A percentile compares a stretch with the other conserved stretches of the same genome.
phyloP scores from a whole-genome alignment of 2,329 filamentous ascomycete genomes.

The Fusarium tjaetaba region DNA sequence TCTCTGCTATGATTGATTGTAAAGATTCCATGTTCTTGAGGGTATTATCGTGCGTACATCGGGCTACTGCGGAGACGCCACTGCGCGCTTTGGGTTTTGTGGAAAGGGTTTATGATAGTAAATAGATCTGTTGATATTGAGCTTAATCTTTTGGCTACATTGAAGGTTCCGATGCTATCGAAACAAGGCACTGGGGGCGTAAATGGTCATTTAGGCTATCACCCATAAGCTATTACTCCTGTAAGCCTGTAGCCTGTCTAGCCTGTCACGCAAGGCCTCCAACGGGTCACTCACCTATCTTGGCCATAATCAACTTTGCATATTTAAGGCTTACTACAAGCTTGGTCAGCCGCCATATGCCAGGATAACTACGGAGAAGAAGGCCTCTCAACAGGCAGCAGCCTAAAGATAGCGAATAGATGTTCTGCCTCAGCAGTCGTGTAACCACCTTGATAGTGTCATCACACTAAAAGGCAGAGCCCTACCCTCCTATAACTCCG shows the following conservation, averaged over 20 bases:
- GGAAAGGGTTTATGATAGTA: neutral
- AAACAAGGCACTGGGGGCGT: rapidly evolving
- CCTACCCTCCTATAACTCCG: neutral
- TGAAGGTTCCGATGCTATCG: neutral
- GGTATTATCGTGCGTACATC: rapidly evolving
- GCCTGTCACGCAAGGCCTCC: too few relatives aligned
- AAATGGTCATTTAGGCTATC: too few relatives aligned
- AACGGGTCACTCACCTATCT: rapidly evolving
- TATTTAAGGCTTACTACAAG: neutral
- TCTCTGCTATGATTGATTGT: rapidly evolving
- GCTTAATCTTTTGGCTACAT: neutral
- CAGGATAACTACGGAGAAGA: neutral
- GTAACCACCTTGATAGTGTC: neutral
- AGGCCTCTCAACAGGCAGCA: neutral
- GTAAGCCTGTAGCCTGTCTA: too few relatives aligned
- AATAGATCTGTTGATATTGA: neutral
- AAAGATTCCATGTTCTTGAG: neutral
- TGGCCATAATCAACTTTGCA: neutral
- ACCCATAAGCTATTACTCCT: neutral
- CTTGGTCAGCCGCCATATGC: neutral
- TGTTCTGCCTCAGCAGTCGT: rapidly evolving
- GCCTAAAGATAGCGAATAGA: neutral
- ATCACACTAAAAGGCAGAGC: too few relatives aligned
- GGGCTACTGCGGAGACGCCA: rapidly evolving
- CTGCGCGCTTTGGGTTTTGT: rapidly evolving